Percentiles rank a stretch among this genome's conserved stretches.
These are phyloP conservation scores for Salvia sclarea DNA, from an alignment of 305 asterid genomes.

Conservation along the genomic window DNA sequence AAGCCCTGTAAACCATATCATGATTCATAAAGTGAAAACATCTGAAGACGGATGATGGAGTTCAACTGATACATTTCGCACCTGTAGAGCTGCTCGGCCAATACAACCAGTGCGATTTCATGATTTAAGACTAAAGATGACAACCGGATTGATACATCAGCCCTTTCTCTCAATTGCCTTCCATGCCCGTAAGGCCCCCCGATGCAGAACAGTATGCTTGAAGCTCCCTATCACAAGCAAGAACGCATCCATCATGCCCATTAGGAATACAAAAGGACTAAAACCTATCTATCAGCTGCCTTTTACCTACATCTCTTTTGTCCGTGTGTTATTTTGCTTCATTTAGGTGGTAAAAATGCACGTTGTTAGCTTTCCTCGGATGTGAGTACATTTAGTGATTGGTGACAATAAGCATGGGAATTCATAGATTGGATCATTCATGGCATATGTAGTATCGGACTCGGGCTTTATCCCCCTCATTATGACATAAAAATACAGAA, in stretches of 20 bases:
- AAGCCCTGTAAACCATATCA: slow-evolving; percentile 53
- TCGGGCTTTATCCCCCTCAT: background rate
- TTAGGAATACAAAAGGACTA: background rate
- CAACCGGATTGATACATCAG: slow-evolving; percentile 57
- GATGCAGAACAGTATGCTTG: slow-evolving; percentile 69
- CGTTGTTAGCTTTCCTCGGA: background rate
- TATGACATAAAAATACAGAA: background rate
- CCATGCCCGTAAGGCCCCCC: slow-evolving; percentile 97
- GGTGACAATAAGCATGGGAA: background rate
- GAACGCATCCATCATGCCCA: slow-evolving; percentile 7
- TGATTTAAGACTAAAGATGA: slow-evolving; percentile 85
- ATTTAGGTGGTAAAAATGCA: background rate
- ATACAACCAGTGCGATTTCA: slow-evolving; percentile 78
- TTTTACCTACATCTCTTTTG: background rate
- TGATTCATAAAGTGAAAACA: background rate
- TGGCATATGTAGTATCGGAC: background rate
- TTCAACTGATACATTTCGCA: slow-evolving; percentile 5
- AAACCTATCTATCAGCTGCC: background rate
- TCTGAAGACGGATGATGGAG: background rate
- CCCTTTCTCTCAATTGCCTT: slow-evolving; percentile 60
- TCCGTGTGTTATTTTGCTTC: background rate
- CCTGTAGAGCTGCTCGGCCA: slow-evolving; percentile 87
- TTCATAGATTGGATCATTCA: background rate
- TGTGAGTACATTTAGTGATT: background rate
- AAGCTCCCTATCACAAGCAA: slow-evolving; percentile 52